A percentile compares a stretch with the other conserved stretches of the same genome.
These are phyloP conservation scores for Phytophthora constricta DNA, from an alignment of 352 stramenopile genomes.

Conservation along the genomic window DNA sequence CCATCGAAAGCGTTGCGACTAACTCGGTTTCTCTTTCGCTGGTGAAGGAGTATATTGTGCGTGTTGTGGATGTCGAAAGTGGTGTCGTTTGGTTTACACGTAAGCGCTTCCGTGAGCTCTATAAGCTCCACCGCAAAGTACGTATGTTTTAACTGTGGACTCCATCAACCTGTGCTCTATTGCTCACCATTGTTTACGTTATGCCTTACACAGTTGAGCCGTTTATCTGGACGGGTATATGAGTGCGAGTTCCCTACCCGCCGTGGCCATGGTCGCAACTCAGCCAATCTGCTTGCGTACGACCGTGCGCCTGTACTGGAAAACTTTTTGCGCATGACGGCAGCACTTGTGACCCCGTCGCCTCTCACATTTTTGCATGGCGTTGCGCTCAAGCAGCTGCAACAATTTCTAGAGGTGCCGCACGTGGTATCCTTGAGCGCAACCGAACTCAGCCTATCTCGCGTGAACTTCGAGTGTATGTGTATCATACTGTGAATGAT, in stretches of 20 bases:
- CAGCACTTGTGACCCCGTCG: constrained; percentile 75
- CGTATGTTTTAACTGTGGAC: constrained; percentile 7
- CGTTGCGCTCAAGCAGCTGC: constrained; percentile 78
- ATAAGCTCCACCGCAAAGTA: constrained; percentile 87
- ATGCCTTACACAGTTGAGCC: constrained; percentile 53
- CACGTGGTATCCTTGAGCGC: constrained; percentile 69
- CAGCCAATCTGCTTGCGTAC: constrained; percentile 60
- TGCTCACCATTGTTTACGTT: background rate
- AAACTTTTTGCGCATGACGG: constrained; percentile 76
- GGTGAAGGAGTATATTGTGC: constrained; percentile 83
- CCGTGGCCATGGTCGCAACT: constrained; percentile 61
- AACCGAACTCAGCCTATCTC: constrained; percentile 85
- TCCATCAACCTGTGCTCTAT: background rate
- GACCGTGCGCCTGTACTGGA: constrained; percentile 79
- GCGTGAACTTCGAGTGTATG: constrained; percentile 76
- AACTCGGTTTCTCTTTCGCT: constrained; percentile 5
- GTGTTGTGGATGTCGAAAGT: constrained; percentile 86
- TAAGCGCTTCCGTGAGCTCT: constrained; percentile 82
- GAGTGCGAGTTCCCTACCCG: constrained; percentile 78
- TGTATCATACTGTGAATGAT: constrained; percentile 85
- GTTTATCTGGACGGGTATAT: constrained; percentile 67
- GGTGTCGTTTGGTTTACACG: constrained; percentile 86
- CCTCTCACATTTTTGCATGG: constrained; percentile 79
- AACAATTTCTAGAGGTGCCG: constrained; percentile 83
- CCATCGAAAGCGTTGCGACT: background rate